Evolutionary conservation across 306 rosid species (phyloP).

Genomic region (Coriaria nepalensis): DNA sequence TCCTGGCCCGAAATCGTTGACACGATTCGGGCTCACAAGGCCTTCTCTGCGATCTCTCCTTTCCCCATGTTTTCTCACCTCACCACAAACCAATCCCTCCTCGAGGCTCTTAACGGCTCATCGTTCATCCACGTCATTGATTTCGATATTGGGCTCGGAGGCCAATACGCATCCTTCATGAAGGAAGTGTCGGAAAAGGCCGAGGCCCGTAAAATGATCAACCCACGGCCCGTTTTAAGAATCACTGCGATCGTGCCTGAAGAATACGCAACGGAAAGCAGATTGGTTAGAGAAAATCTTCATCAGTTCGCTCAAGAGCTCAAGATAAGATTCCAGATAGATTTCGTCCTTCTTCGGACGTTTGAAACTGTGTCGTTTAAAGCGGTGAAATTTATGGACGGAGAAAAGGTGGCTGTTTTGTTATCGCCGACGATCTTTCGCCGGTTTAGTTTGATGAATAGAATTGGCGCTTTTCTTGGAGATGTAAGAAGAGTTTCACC

Average conservation of each 20-base stretch:
- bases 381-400: slow-evolving; percentile 48
- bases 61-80: slow-evolving; percentile 77
- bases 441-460: slow-evolving; percentile 29
- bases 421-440: slow-evolving; percentile 54
- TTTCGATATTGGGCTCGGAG: slow-evolving; percentile 77
- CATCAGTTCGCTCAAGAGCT: slow-evolving; percentile 67
- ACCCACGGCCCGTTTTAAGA: slow-evolving; percentile 29
- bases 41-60: slow-evolving; percentile 60
- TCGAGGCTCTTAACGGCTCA: slow-evolving; percentile 43
- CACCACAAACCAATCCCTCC: slow-evolving; percentile 78
- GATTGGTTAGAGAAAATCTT: slow-evolving; percentile 44
- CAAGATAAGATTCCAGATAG: slow-evolving; percentile 48
- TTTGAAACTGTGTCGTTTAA: slow-evolving; percentile 51
- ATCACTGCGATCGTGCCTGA: slow-evolving; percentile 64
- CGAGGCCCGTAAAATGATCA: slow-evolving; percentile 17
- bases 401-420: slow-evolving; percentile 58
- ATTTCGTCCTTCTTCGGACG: slow-evolving; percentile 33
- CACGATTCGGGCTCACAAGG: slow-evolving; percentile 46
- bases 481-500: slow-evolving; percentile 52
- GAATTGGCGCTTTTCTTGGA: slow-evolving; percentile 22
- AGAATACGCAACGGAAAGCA: slow-evolving; percentile 48
- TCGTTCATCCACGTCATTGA: slow-evolving; percentile 59
- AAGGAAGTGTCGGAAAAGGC: slow-evolving; percentile 58
- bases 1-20: slow-evolving; percentile 62
- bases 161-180: slow-evolving; percentile 79